Percentiles rank a stretch among this genome's conserved stretches.
phyloP scores from a whole-genome alignment of 2,329 filamentous ascomycete genomes.

The Colletotrichum caudatum region DNA sequence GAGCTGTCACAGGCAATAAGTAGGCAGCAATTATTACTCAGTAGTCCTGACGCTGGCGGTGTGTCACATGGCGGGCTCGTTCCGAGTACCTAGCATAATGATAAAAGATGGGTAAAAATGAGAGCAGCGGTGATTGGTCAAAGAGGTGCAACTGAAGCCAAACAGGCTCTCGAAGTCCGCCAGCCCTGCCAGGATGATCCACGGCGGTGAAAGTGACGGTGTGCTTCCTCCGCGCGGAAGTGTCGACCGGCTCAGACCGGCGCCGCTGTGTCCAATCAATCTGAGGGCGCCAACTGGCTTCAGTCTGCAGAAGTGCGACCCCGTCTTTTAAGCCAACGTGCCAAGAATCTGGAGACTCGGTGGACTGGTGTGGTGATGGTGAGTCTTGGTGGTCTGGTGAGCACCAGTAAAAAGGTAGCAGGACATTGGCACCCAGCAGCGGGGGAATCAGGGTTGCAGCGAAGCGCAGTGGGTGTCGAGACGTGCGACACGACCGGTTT shows the following conservation, averaged over 20 bases:
- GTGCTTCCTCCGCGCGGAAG: constrained; percentile 23
- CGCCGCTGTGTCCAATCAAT: constrained; percentile 33
- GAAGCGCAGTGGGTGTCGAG: constrained; percentile 38
- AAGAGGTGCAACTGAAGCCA: neutral
- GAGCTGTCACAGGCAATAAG: constrained; percentile 12
- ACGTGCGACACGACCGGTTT: constrained; percentile 42
- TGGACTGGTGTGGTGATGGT: constrained; percentile 11
- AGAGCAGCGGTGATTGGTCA: constrained; percentile 23
- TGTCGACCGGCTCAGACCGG: constrained; percentile 6
- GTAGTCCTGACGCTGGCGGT: neutral
- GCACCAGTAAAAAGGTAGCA: neutral
- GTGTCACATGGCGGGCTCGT: constrained; percentile 33
- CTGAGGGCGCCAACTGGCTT: constrained; percentile 30
- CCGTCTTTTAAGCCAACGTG: constrained; percentile 7
- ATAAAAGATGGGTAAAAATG: constrained; percentile 20
- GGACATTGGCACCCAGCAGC: constrained; percentile 31
- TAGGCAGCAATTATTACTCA: too few species aligned
- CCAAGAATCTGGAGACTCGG: constrained; percentile 10
- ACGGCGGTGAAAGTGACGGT: constrained; percentile 32
- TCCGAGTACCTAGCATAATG: constrained; percentile 23
- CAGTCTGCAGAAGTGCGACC: constrained; percentile 9
- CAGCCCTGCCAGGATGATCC: constrained; percentile 34
- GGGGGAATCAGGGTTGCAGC: constrained; percentile 33
- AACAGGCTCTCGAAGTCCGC: constrained; percentile 22
- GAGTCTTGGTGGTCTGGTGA: constrained; percentile 12